phyloP scores from a whole-genome alignment of 495 filamentous ascomycete species.

The Podospora pseudocomata region DNA sequence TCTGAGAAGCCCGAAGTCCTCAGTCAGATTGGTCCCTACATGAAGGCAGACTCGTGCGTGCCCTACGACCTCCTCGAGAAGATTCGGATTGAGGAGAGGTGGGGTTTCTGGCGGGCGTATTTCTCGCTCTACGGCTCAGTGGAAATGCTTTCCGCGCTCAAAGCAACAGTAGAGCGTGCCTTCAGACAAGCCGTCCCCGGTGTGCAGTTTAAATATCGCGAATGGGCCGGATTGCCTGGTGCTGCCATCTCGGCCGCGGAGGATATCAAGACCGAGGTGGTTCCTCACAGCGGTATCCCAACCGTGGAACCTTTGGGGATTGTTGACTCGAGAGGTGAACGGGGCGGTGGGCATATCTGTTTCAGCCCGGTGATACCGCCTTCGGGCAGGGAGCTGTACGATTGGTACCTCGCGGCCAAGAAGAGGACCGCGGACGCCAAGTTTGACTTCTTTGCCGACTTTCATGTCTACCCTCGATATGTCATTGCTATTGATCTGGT shows the following conservation, averaged over 20 bases:
- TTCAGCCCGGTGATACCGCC: no score
- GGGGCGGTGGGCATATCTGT: neutral
- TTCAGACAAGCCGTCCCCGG: neutral
- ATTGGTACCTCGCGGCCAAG: no score
- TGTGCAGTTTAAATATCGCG: neutral
- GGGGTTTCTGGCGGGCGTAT: neutral
- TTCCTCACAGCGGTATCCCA: neutral
- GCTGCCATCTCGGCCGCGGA: neutral
- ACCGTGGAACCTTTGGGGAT: neutral
- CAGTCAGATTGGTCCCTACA: neutral
- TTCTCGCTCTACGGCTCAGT: neutral
- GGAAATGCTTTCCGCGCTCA: neutral
- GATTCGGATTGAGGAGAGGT: neutral
- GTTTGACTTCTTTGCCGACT: conserved; percentile 12
- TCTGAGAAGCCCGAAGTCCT: conserved; percentile 27
- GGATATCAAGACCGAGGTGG: neutral
- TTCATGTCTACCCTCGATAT: neutral
- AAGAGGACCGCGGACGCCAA: no score
- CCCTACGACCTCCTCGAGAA: neutral
- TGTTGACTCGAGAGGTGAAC: no score
- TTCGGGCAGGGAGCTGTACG: no score
- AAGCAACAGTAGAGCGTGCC: neutral
- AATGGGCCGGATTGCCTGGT: neutral
- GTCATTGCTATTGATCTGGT: no score
- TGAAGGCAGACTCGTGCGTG: neutral